phyloP scores from a whole-genome alignment of 2,329 filamentous ascomycete species.

The Macrophomina phaseolina region DNA sequence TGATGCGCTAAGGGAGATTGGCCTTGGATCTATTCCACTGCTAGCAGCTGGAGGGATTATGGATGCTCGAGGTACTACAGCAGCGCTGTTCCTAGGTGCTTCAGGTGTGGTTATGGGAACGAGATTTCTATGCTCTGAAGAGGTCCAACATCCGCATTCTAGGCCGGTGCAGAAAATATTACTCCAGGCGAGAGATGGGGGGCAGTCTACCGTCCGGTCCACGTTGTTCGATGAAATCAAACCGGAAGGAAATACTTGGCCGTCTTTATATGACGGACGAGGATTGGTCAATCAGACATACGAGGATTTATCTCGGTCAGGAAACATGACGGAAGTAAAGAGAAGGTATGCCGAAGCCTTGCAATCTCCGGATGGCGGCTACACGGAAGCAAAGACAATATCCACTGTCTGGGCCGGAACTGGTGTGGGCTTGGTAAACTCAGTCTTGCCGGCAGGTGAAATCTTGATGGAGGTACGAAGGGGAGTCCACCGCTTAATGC shows the following conservation, averaged over 20 bases:
- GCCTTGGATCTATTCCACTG: slow-evolving; percentile 36
- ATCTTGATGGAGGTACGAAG: slow-evolving; percentile 58
- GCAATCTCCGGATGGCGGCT: slow-evolving; percentile 53
- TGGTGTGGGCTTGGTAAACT: slow-evolving; percentile 63
- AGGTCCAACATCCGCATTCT: slow-evolving; percentile 57
- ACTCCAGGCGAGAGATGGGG: slow-evolving; percentile 55
- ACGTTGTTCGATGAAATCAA: slow-evolving; percentile 57
- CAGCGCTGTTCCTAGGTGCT: slow-evolving; percentile 60
- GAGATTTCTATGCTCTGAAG: slow-evolving; percentile 61
- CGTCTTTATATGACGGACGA: slow-evolving; percentile 61
- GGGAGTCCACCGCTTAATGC: slow-evolving; percentile 32
- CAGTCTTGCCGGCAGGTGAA: slow-evolving; percentile 56
- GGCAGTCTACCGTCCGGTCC: slow-evolving; percentile 55
- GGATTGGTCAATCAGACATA: slow-evolving; percentile 63
- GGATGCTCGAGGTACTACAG: slow-evolving; percentile 61
- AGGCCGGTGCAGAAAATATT: slow-evolving; percentile 45
- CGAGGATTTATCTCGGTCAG: slow-evolving; percentile 45
- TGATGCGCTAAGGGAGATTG: slow-evolving; percentile 49
- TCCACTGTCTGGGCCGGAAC: slow-evolving; percentile 64
- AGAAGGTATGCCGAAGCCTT: slow-evolving; percentile 56
- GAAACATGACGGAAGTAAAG: slow-evolving; percentile 51
- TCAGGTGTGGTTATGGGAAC: slow-evolving; percentile 66
- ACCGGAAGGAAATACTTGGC: slow-evolving; percentile 59
- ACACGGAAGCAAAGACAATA: slow-evolving; percentile 53
- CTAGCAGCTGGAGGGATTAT: slow-evolving; percentile 66